Conservation (phyloP, 2,329 filamentous ascomycete genomes). For the Cucurbitaria berberidis region DNA sequence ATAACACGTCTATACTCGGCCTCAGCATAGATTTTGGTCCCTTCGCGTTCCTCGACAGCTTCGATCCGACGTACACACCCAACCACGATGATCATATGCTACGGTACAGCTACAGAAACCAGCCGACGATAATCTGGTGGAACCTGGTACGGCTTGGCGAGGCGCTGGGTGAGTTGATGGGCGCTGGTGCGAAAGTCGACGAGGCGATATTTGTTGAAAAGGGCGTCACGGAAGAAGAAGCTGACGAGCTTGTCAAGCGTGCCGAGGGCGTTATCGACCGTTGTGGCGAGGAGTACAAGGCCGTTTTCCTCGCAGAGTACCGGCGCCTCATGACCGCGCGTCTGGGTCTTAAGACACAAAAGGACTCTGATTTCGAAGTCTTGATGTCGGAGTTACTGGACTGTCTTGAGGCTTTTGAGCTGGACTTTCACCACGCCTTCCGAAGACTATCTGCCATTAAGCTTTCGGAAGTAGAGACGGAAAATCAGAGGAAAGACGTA, state of each 20-base stretch:
- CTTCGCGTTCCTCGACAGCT: slow-evolving; percentile 97
- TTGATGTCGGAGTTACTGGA: slow-evolving; percentile 85
- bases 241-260: slow-evolving; percentile 72
- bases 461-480: slow-evolving; percentile 67
- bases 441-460: slow-evolving; percentile 72
- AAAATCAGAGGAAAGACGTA: slow-evolving; percentile 66
- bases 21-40: slow-evolving; percentile 94
- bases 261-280: slow-evolving; percentile 85
- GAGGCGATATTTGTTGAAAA: slow-evolving; percentile 71
- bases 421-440: slow-evolving; percentile 97
- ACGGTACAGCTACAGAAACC: slow-evolving; percentile 90
- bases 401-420: slow-evolving; percentile 76
- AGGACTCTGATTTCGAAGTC: slow-evolving; percentile 76
- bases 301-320: slow-evolving; percentile 88
- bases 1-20: slow-evolving; percentile 92
- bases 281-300: slow-evolving; percentile 84
- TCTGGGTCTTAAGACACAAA: slow-evolving; percentile 74
- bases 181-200: slow-evolving; percentile 75
- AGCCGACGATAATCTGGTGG: slow-evolving; percentile 98
- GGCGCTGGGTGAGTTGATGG: slow-evolving; percentile 84
- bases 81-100: slow-evolving; percentile 93
- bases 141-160: slow-evolving; percentile 93
- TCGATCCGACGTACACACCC: slow-evolving; percentile 91
- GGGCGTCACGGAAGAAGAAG: slow-evolving; percentile 73
- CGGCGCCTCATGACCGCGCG: slow-evolving; percentile 81